Conservation (phyloP, 2,329 filamentous ascomycete genomes). For the Pestalotiopsis sp. region DNA sequence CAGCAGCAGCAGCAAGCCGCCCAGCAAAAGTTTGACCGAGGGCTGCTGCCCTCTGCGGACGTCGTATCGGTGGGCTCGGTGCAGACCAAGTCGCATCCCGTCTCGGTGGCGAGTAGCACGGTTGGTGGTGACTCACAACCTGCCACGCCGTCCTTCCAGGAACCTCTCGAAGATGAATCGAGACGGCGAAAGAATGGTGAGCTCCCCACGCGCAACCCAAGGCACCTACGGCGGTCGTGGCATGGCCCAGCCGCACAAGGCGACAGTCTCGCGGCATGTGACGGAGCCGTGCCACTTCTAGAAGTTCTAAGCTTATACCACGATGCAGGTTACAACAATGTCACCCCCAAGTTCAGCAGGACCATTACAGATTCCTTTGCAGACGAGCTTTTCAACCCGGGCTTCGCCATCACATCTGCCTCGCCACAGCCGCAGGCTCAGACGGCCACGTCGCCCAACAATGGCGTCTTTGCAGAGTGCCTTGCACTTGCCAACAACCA, state of each 20-base stretch:
- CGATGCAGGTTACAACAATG: conserved; percentile 30
- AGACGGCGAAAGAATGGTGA: conserved; percentile 59
- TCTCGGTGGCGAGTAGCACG: conserved; percentile 59
- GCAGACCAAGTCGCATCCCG: conserved; percentile 48
- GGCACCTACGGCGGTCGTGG: conserved; percentile 14
- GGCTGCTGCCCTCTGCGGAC: conserved; percentile 48
- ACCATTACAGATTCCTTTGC: conserved; percentile 85
- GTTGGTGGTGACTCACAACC: conserved; percentile 58
- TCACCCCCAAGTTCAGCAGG: conserved; percentile 70
- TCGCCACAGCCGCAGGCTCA: conserved; percentile 49
- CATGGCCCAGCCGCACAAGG: conserved; percentile 35
- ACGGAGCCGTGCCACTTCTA: background rate
- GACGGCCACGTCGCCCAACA: conserved; percentile 51
- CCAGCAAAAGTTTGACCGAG: conserved; percentile 38
- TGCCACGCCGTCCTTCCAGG: conserved; percentile 54
- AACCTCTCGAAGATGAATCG: conserved; percentile 43
- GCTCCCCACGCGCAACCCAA: conserved; percentile 20
- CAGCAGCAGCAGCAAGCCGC: conserved; percentile 37
- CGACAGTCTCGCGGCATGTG: conserved; percentile 42
- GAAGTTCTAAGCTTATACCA: conserved; percentile 25
- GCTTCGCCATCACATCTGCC: conserved; percentile 60
- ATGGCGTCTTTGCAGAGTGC: conserved; percentile 71
- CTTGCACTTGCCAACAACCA: conserved; percentile 79
- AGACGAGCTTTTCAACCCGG: conserved; percentile 82
- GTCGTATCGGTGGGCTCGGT: conserved; percentile 34